Percentiles rank a stretch among this genome's conserved stretches.
These are phyloP conservation scores for Thermomyces lanuginosus DNA, from an alignment of 2,329 filamentous ascomycete species.

Conservation along the genomic window DNA sequence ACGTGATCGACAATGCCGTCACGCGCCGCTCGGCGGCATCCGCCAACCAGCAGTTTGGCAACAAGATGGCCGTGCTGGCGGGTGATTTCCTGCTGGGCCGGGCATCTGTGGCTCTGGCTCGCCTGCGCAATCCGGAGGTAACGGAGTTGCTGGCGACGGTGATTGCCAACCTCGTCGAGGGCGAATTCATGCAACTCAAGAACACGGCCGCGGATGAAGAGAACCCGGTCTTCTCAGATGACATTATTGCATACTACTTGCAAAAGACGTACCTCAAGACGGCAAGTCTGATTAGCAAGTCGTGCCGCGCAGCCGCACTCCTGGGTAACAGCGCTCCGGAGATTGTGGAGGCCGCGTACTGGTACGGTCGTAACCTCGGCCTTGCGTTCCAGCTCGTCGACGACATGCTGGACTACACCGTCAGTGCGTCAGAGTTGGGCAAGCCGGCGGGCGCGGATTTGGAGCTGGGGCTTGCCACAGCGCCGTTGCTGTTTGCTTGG, in stretches of 20 bases:
- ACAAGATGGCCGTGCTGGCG: constrained; percentile 96
- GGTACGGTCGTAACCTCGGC: constrained; percentile 84
- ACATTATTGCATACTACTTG: constrained; percentile 81
- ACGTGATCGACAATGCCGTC: constrained; percentile 87
- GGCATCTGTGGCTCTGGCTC: constrained; percentile 81
- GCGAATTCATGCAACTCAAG: constrained; percentile 98
- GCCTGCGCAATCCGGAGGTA: constrained; percentile 82
- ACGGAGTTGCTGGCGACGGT: constrained; percentile 89
- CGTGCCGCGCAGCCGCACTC: constrained; percentile 75
- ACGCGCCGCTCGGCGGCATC: constrained; percentile 70
- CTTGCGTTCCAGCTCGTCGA: constrained; percentile 95
- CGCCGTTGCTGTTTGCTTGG: constrained; percentile 90
- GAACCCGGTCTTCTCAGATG: constrained; percentile 70
- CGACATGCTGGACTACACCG: constrained; percentile 93
- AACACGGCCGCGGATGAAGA: constrained; percentile 83
- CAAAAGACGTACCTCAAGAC: constrained; percentile 98
- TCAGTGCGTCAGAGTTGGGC: constrained; percentile 66
- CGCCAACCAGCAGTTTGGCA: constrained; percentile 89
- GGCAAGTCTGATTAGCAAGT: constrained; percentile 89
- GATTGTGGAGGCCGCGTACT: constrained; percentile 80
- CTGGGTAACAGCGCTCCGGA: constrained; percentile 60
- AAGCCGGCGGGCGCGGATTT: constrained; percentile 92
- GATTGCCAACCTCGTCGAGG: constrained; percentile 93
- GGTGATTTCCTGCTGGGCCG: constrained; percentile 92
- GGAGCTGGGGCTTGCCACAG: constrained; percentile 83